These are phyloP conservation scores for Cystofilobasidium ferigula DNA, from an alignment of 768 basidiomycete species.

Conservation along the genomic window DNA sequence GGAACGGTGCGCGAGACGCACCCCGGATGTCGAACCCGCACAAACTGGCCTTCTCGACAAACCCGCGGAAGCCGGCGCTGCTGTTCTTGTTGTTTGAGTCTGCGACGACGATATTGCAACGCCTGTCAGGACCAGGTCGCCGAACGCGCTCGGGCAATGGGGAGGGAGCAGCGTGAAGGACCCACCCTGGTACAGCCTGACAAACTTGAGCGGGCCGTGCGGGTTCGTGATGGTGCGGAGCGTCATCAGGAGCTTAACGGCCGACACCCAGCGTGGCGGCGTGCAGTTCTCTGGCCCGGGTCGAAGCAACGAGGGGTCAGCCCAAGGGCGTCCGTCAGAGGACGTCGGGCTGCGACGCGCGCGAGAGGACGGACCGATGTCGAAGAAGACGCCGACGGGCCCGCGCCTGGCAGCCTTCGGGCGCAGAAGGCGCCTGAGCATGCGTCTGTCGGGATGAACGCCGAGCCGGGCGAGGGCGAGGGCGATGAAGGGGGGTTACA, in stretches of 20 bases:
- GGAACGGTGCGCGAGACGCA: background rate
- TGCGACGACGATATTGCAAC: background rate
- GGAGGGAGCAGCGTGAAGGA: background rate
- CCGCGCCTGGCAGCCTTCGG: background rate
- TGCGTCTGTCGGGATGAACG: too few species aligned
- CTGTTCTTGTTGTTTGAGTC: background rate
- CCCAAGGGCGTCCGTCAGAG: too few species aligned
- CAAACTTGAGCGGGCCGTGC: constrained; percentile 8
- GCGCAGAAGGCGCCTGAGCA: background rate
- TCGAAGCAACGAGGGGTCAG: background rate
- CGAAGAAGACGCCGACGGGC: background rate
- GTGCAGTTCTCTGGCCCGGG: background rate
- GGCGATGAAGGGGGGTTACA: too few species aligned
- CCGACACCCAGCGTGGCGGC: background rate
- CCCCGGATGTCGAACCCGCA: background rate
- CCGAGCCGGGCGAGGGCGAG: too few species aligned
- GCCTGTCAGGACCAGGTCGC: too few species aligned
- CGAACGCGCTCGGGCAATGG: too few species aligned
- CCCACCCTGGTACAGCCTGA: constrained; percentile 9
- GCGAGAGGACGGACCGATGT: background rate
- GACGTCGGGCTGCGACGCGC: background rate
- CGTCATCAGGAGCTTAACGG: constrained; percentile 1
- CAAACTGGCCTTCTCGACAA: background rate
- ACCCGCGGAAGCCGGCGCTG: background rate
- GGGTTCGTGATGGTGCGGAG: constrained; percentile 6